Evolutionary conservation across 305 asterid genomes (phyloP).

Genomic region (Nicotiana rustica): DNA sequence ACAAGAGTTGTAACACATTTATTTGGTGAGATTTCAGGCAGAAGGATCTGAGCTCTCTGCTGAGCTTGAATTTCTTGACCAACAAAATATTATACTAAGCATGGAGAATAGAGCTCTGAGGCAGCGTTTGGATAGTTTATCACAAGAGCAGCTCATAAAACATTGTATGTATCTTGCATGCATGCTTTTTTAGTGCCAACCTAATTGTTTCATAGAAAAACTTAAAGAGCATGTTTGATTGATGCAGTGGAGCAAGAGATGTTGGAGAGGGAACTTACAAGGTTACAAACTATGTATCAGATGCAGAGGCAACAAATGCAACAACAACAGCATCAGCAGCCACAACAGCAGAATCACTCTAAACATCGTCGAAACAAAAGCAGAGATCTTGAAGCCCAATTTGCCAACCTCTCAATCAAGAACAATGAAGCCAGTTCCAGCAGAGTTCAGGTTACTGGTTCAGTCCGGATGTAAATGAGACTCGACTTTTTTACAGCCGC

Average conservation of each 20-base stretch:
- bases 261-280: conserved; percentile 77
- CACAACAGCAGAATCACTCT: conserved; percentile 43
- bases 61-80: conserved; percentile 80
- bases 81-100: conserved; percentile 74
- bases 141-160: conserved; percentile 87
- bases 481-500: background rate
- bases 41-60: conserved; percentile 71
- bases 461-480: conserved; percentile 42
- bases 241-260: conserved; percentile 81
- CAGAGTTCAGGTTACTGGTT: conserved; percentile 43
- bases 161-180: conserved; percentile 50
- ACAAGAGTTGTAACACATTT: background rate
- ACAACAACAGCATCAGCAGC: conserved; percentile 55
- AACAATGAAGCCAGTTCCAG: conserved; percentile 50
- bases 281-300: conserved; percentile 65
- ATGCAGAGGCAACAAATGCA: conserved; percentile 63
- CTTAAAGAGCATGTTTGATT: conserved; percentile 30
- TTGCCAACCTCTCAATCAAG: conserved; percentile 42
- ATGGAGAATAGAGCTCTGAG: conserved; percentile 87
- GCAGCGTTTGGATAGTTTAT: conserved; percentile 72
- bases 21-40: conserved; percentile 50
- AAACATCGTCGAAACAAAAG: conserved; percentile 61
- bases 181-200: background rate
- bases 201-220: background rate
- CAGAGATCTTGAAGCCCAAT: conserved; percentile 54